phyloP scores from a whole-genome alignment of 2,329 filamentous ascomycete genomes.

The Cladorrhinum sp. region DNA sequence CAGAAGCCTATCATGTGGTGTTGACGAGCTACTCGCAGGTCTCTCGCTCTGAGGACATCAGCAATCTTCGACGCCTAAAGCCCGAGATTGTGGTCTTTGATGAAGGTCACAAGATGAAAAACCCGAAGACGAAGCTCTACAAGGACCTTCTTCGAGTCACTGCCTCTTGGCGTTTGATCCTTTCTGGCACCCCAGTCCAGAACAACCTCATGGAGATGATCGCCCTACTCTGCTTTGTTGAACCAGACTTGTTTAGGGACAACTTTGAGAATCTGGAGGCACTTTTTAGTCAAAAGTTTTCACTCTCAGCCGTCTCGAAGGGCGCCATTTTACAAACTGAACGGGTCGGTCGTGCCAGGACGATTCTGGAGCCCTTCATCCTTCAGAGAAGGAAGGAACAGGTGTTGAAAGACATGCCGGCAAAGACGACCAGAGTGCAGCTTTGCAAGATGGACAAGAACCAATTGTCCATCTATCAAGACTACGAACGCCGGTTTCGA shows the following conservation, averaged over 20 bases:
- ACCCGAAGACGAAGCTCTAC: conserved; percentile 78
- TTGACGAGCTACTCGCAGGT: conserved; percentile 61
- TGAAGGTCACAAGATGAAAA: conserved; percentile 92
- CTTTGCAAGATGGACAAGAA: conserved; percentile 73
- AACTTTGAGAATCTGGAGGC: conserved; percentile 76
- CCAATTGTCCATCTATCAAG: conserved; percentile 72
- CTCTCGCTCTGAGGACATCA: conserved; percentile 48
- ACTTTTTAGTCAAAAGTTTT: conserved; percentile 90
- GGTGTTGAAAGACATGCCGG: conserved; percentile 78
- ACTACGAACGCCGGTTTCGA: conserved; percentile 61
- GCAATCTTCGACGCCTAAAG: conserved; percentile 47
- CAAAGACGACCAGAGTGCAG: conserved; percentile 73
- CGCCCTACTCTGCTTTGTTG: conserved; percentile 88
- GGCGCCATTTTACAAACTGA: conserved; percentile 82
- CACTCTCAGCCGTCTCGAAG: conserved; percentile 73
- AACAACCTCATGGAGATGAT: conserved; percentile 94
- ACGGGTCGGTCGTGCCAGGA: conserved; percentile 80
- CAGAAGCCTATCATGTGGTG: conserved; percentile 62
- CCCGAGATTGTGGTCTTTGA: conserved; percentile 72
- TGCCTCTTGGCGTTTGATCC: conserved; percentile 78
- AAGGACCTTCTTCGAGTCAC: conserved; percentile 73
- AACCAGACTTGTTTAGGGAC: conserved; percentile 76
- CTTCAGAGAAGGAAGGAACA: conserved; percentile 90
- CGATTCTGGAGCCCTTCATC: conserved; percentile 93
- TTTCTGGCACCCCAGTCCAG: conserved; percentile 88